Percentiles rank a stretch among this genome's conserved stretches.
Evolutionary conservation across 805 yeast species (phyloP).

Genomic region (Zygotorulaspora danielsina): DNA sequence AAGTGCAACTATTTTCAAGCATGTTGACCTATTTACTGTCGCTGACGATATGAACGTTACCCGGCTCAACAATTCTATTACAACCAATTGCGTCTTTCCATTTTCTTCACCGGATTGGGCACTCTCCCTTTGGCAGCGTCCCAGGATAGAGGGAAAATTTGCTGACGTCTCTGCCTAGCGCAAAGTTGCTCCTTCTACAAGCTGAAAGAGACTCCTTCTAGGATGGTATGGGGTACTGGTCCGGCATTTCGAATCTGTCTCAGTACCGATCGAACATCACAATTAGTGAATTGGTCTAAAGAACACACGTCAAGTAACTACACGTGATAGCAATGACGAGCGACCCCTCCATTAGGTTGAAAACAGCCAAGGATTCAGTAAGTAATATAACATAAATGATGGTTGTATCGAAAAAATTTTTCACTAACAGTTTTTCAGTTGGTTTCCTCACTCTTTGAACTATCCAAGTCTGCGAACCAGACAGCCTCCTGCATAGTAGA

Average conservation of each 20-base stretch:
- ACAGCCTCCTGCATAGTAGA: constrained; percentile 77
- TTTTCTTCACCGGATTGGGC: not conserved
- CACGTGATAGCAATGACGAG: constrained; percentile 23
- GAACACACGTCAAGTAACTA: not conserved
- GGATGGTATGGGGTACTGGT: not conserved
- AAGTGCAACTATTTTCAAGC: too few species aligned
- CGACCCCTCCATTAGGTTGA: constrained; percentile 35
- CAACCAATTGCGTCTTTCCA: constrained; percentile 1
- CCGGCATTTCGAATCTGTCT: not conserved
- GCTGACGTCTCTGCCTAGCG: constrained; percentile 7
- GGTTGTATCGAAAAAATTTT: too few species aligned
- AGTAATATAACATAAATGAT: too few species aligned
- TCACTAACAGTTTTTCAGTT: constrained; percentile 39
- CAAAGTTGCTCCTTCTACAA: constrained; percentile 8
- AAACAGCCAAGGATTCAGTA: constrained; percentile 39
- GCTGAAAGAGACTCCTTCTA: constrained; percentile 3
- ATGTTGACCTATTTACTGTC: too few species aligned
- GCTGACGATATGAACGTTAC: too few species aligned
- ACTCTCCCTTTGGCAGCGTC: not conserved
- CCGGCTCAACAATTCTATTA: too few species aligned
- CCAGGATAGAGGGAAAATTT: constrained; percentile 1
- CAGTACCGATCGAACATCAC: not conserved
- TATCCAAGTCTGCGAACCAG: constrained; percentile 81
- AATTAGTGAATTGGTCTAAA: not conserved
- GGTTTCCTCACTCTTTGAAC: constrained; percentile 74